Conservation (phyloP, 805 yeast genomes). For the Lipomyces yamanashiensis region DNA sequence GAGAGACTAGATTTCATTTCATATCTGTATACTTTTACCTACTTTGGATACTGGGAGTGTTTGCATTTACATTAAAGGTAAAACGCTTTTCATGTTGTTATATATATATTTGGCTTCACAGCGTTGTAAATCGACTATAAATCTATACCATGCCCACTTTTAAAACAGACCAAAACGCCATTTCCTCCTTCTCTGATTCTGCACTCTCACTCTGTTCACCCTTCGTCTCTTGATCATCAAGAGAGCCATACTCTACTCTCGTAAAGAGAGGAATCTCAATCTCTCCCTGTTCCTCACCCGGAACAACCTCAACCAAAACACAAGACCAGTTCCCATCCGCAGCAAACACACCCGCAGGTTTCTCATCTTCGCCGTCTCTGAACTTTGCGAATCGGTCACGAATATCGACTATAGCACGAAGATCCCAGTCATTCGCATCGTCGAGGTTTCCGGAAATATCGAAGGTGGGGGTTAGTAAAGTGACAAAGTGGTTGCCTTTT, state of each 20-base stretch:
- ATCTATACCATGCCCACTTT: conserved; percentile 17
- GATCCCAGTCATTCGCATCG: conserved; percentile 33
- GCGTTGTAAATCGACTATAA: background rate
- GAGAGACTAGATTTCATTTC: too few relatives aligned
- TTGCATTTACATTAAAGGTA: background rate
- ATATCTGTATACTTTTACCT: too few relatives aligned
- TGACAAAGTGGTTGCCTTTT: conserved; percentile 18
- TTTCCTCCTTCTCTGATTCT: conserved; percentile 15
- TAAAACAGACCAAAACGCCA: conserved; percentile 28
- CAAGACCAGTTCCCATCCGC: conserved; percentile 33
- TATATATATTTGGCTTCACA: background rate
- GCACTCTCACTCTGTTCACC: background rate
- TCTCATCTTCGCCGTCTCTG: background rate
- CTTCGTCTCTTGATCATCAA: conserved; percentile 4
- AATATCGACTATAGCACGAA: conserved; percentile 13
- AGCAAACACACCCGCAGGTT: conserved; percentile 20
- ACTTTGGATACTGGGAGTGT: background rate
- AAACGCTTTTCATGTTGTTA: too few relatives aligned
- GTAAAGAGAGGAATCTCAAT: conserved; percentile 31
- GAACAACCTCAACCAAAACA: conserved; percentile 31
- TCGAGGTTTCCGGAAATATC: conserved; percentile 30
- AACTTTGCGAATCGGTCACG: conserved; percentile 7
- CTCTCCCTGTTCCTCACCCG: conserved; percentile 8
- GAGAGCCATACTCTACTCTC: conserved; percentile 29
- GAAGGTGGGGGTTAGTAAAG: conserved; percentile 27